Base-by-base conservation (phyloP, 2,329 filamentous ascomycete genomes). In the Pseudogymnoascus sp. region DNA sequence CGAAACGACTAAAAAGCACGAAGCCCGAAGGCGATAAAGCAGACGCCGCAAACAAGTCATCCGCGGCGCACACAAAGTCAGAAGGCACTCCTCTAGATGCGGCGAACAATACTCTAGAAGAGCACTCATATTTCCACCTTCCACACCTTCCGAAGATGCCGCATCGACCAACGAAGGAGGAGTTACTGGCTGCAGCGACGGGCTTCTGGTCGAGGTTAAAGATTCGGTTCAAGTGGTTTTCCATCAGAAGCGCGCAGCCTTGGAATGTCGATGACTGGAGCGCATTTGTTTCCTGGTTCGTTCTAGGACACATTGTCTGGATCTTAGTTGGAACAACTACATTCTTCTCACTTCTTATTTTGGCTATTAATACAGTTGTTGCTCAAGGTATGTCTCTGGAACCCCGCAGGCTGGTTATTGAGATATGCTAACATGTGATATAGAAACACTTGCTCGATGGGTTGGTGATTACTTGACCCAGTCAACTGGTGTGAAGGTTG, bases 241-340 rank as follows among this genome's bases (percentile, higher is more conserved):
- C 94, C 2, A 99, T 99, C 69, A 83, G 92, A 72, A 96, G 92
- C 73, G 90, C 90, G 74, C 84, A 94, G 38, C 94, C 94, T 0
- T 99, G 94, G 84, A 99, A 96, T 74, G 84, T 88, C 22, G 94
- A 99, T 74, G 94, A 99, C 77, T 97, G 96, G 80, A 90, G 92
- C 52, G 94, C 94, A 3, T 93, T 99, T 66, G 85, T 91, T 61
- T 97, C 94, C 2, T 97, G 93, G 93, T 89, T 99, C 66, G 83
- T 97, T 65, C 82, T 97, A 61, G 94, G 93, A 0, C 94, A 99
- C 75, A 80, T 99, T 7, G 84, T 96, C 9, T 99, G 94, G 94
- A 85, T 99, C 68, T 82, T 97, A n/a, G 82, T 97, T 30, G 94
- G 94, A 61, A 99, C 94, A 0, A 99, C 94, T 0, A 97, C 94